Percentiles rank a stretch among this genome's conserved stretches.
Evolutionary conservation across 495 filamentous ascomycete species (phyloP).

Genomic region (Aspergillus leporis): DNA sequence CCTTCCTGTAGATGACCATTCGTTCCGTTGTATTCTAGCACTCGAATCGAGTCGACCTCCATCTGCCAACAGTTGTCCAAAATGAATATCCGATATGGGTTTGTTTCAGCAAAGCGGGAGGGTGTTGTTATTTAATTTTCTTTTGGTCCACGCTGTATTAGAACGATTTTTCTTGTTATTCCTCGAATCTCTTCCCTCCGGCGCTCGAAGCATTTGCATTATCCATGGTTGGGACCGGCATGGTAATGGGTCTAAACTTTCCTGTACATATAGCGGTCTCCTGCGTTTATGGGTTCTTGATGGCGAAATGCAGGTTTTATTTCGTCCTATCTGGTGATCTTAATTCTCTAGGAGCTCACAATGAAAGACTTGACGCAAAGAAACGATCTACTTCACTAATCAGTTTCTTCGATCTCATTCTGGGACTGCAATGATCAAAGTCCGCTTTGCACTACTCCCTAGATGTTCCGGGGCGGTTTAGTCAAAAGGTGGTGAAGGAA

Average conservation of each 20-base stretch:
- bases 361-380: slow-evolving; percentile 7
- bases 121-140: slow-evolving; percentile 33
- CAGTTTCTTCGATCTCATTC: neutral
- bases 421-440: neutral
- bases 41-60: slow-evolving; percentile 15
- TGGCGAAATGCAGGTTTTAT: slow-evolving; percentile 30
- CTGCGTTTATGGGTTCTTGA: slow-evolving; percentile 37
- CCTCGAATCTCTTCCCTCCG: slow-evolving; percentile 49
- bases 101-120: slow-evolving; percentile 33
- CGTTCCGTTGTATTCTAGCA: slow-evolving; percentile 20
- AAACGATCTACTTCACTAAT: neutral
- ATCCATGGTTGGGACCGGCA: slow-evolving; percentile 48
- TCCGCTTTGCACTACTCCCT: neutral
- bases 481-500: neutral
- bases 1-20: slow-evolving; percentile 48
- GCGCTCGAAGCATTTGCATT: slow-evolving; percentile 52
- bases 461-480: neutral
- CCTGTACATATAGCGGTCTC: slow-evolving; percentile 52
- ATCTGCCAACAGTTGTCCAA: slow-evolving; percentile 23
- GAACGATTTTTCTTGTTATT: slow-evolving; percentile 35
- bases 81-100: slow-evolving; percentile 32
- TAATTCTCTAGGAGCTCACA: slow-evolving; percentile 33
- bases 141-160: slow-evolving; percentile 44
- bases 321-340: slow-evolving; percentile 30
- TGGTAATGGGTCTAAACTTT: slow-evolving; percentile 48